phyloP scores from a whole-genome alignment of 371 early-diverging fungal genomes.

The Apophysomyces elegans region DNA sequence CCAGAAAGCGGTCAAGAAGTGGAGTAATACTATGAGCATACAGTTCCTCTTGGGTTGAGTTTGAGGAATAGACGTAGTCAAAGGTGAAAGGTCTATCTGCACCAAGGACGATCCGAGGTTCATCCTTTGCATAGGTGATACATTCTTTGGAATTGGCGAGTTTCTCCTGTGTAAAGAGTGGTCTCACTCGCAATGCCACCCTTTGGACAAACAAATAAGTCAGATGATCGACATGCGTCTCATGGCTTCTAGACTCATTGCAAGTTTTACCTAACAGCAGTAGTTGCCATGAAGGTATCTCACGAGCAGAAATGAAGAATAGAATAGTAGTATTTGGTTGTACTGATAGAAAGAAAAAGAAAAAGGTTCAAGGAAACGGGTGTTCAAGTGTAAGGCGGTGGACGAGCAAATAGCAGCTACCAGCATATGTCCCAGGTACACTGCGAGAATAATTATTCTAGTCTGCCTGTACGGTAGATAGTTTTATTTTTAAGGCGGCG shows the following conservation, averaged over 20 bases:
- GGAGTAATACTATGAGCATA: slow-evolving; percentile 69
- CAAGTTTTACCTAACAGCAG: slow-evolving; percentile 25
- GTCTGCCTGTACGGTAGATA: not conserved
- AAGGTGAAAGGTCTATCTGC: slow-evolving; percentile 70
- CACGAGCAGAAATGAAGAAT: not conserved
- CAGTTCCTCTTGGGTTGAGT: slow-evolving; percentile 65
- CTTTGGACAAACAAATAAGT: not conserved
- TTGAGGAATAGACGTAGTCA: slow-evolving; percentile 77
- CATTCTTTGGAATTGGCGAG: slow-evolving; percentile 41
- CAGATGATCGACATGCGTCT: slow-evolving; percentile 6
- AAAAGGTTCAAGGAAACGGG: not conserved
- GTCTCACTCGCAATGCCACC: slow-evolving; percentile 75
- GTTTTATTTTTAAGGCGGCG: slow-evolving; percentile 7
- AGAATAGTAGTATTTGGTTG: not conserved
- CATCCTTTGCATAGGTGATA: slow-evolving; percentile 55
- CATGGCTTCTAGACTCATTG: not conserved
- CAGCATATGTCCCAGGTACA: too few species aligned
- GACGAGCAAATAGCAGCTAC: too few species aligned
- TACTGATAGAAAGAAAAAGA: not conserved
- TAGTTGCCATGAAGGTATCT: slow-evolving; percentile 23
- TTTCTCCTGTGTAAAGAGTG: slow-evolving; percentile 63
- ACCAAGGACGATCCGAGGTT: slow-evolving; percentile 50
- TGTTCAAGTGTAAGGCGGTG: not conserved
- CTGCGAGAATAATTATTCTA: not conserved
- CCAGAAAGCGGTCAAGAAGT: slow-evolving; percentile 74